Percentiles rank a stretch among this genome's conserved stretches.
These are phyloP conservation scores for Pelagophyceae sp. DNA, from an alignment of 352 stramenopile genomes.

Conservation along the genomic window DNA sequence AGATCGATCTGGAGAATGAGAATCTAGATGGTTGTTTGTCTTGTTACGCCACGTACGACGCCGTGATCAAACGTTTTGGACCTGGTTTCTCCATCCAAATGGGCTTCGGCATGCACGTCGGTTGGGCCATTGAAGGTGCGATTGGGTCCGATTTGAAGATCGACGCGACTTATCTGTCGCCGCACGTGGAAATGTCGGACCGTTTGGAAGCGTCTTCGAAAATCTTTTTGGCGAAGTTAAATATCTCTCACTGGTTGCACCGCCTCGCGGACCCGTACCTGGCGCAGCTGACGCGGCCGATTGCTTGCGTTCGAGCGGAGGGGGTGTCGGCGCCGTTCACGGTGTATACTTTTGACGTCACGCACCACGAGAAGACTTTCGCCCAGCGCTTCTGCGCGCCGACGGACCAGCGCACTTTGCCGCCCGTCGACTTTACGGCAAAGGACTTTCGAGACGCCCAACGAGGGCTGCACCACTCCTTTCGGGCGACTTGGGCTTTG, in stretches of 20 bases:
- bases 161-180: constrained; percentile 91
- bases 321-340: constrained; percentile 63
- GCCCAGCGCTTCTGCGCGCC: constrained; percentile 50
- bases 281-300: constrained; percentile 63
- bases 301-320: constrained; percentile 61
- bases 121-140: constrained; percentile 86
- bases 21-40: constrained; percentile 40
- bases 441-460: constrained; percentile 70
- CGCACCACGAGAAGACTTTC: constrained; percentile 61
- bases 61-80: constrained; percentile 58
- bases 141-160: constrained; percentile 90
- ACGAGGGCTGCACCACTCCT: constrained; percentile 61
- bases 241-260: constrained; percentile 68
- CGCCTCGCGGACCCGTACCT: constrained; percentile 55
- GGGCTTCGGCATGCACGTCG: constrained; percentile 90
- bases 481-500: constrained; percentile 55
- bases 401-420: constrained; percentile 13
- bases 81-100: constrained; percentile 68
- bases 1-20: constrained; percentile 73
- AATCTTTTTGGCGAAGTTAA: constrained; percentile 69
- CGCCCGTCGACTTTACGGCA: constrained; percentile 35
- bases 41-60: constrained; percentile 21
- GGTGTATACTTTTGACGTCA: constrained; percentile 74
- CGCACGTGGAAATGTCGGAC: constrained; percentile 83
- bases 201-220: constrained; percentile 86